phyloP scores from a whole-genome alignment of 768 basidiomycete genomes.

The Coprinopsis marcescibilis region DNA sequence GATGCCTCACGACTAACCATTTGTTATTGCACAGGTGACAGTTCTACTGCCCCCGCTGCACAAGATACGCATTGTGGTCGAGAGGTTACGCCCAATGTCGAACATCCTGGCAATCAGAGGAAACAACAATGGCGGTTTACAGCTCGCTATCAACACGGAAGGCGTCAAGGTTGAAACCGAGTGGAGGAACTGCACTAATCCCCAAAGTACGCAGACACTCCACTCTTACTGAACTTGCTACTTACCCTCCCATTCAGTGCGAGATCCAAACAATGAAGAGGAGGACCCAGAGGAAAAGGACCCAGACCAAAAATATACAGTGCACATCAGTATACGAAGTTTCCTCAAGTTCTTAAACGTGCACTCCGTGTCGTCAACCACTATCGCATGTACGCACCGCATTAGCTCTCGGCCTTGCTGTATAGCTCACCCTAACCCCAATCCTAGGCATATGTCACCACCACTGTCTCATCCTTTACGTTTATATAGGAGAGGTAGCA shows the following conservation, averaged over 20 bases:
- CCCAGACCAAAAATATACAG: slow-evolving; percentile 53
- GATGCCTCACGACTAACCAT: background rate
- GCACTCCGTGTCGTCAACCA: slow-evolving; percentile 75
- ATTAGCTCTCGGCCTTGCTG: no score
- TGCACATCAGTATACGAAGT: slow-evolving; percentile 65
- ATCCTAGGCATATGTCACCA: slow-evolving; percentile 71
- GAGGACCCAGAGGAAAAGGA: slow-evolving; percentile 40
- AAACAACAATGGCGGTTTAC: slow-evolving; percentile 52
- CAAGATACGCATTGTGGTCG: slow-evolving; percentile 74
- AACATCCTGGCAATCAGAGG: slow-evolving; percentile 65
- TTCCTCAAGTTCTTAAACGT: slow-evolving; percentile 79
- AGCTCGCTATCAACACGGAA: slow-evolving; percentile 59
- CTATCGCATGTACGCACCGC: slow-evolving; percentile 82
- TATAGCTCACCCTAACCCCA: no score
- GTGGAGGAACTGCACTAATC: slow-evolving; percentile 71
- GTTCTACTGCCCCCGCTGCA: slow-evolving; percentile 70
- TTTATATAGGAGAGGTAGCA: slow-evolving; percentile 77
- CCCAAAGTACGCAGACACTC: slow-evolving; percentile 43
- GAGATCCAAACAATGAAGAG: slow-evolving; percentile 11
- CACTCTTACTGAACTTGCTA: no score
- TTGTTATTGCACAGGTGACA: slow-evolving; percentile 48
- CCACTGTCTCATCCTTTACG: slow-evolving; percentile 83
- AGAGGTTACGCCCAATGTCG: slow-evolving; percentile 66
- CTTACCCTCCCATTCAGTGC: background rate
- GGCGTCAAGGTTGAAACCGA: slow-evolving; percentile 73